Percentiles rank a stretch among this genome's conserved stretches.
Evolutionary conservation across 176 grass and related monocot genomes (phyloP).

Genomic region (Oryza brachyantha): DNA sequence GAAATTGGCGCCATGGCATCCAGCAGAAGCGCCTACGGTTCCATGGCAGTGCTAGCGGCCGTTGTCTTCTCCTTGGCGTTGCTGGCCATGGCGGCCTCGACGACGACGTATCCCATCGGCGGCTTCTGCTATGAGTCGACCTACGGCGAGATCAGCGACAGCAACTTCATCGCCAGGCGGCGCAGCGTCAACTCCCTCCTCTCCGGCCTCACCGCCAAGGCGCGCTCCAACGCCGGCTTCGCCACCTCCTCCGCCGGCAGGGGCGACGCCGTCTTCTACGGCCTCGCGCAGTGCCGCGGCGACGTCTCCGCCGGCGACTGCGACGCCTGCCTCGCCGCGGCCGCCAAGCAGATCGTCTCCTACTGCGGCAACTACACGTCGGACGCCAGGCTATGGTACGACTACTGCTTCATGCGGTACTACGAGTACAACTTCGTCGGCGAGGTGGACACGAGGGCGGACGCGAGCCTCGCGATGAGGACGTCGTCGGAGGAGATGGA

Average conservation of each 20-base stretch:
- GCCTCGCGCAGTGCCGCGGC: constrained; percentile 64
- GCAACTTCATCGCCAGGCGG: background rate
- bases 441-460: constrained; percentile 29
- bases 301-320: constrained; percentile 58
- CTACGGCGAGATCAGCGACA: background rate
- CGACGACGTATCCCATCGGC: constrained; percentile 1
- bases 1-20: no score
- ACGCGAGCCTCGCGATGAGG: constrained; percentile 26
- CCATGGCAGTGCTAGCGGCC: no score
- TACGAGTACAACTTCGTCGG: constrained; percentile 41
- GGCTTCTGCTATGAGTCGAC: constrained; percentile 37
- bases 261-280: constrained; percentile 35
- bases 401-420: constrained; percentile 75
- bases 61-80: no score
- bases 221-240: constrained; percentile 43
- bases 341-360: constrained; percentile 50
- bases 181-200: constrained; percentile 44
- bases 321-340: constrained; percentile 47
- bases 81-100: no score
- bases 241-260: background rate
- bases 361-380: constrained; percentile 40
- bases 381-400: constrained; percentile 65
- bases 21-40: no score
- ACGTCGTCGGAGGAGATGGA: constrained; percentile 41
- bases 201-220: constrained; percentile 47